Base-by-base conservation (phyloP, 2,329 filamentous ascomycete genomes). In the Ophiognomonia clavigignenti-juglandacearum region DNA sequence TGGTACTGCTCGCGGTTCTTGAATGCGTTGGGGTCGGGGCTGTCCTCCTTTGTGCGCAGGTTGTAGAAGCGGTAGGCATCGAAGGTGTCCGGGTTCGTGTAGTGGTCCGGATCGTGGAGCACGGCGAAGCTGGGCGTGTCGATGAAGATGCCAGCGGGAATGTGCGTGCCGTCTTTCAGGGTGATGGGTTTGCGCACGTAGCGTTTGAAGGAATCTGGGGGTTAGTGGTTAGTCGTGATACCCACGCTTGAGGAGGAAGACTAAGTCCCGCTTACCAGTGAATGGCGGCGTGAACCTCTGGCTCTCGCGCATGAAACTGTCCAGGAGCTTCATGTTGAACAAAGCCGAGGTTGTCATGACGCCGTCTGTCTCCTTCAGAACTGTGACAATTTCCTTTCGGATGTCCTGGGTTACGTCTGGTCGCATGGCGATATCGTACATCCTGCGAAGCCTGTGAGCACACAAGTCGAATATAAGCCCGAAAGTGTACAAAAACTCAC, bases 351-450 rank as follows among this genome's bases (percentile, higher is more conserved):
- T 43, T 0, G 41, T 52, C 48, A 52, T 50, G 22, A 48, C 37
- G 14, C 56, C 64, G 16, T 59, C 56, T 1, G 57, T 55, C 10
- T 57, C 56, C 1, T 53, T 53, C 1, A 70, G 51, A 0, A 64
- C 63, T 1, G 62, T 56, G 2, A 61, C 54, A 3, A 72, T 71
- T 53, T 80, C 75, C 18, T 73, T 62, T 2, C 76, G 67, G 4
- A 78, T 54, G 11, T 71, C 66, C 11, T 72, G 63, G 22, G 75
- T 59, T 52, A 72, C 68, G 26, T 79, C 73, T 0, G 74, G 74
- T 42, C 63, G 61, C 2, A 69, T 61, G 0, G 67, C 67, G 7
- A 82, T 57, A 36, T 78, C 73, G 49, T 72, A 75, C 34, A 80
- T 4, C 40, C 40, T 43, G 4, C 2, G 2, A n/a, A 2, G 20